These are phyloP conservation scores for Fragilariopsis cylindrus DNA, from an alignment of 108 stramenopile genomes.

Conservation along the genomic window DNA sequence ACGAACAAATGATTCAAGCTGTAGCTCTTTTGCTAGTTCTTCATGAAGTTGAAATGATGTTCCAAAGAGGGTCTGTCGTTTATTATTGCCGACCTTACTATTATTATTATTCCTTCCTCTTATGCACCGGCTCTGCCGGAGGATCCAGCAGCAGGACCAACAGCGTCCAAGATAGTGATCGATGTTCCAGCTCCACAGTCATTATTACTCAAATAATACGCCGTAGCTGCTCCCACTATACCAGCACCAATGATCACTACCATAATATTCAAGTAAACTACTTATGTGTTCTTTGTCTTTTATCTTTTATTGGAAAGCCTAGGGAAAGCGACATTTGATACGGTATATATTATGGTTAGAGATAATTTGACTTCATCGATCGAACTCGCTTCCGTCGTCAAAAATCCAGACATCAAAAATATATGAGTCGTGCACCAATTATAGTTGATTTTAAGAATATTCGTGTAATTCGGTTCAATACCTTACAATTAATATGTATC, in stretches of 20 bases:
- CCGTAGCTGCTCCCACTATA: slow-evolving; percentile 24
- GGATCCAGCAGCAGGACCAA: slow-evolving; percentile 15
- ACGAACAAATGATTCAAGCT: slow-evolving; percentile 2
- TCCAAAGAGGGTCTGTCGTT: slow-evolving; percentile 8
- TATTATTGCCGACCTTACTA: neutral
- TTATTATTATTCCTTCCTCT: neutral
- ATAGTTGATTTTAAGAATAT: no score
- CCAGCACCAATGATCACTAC: slow-evolving; percentile 35
- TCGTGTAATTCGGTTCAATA: no score
- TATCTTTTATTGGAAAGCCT: no score
- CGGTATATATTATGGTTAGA: no score
- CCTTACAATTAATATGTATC: no score
- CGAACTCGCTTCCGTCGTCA: no score
- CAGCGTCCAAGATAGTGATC: slow-evolving; percentile 20
- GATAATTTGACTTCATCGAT: no score
- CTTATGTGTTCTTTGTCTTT: neutral
- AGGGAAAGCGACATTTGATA: no score
- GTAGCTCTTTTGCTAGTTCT: slow-evolving; percentile 26
- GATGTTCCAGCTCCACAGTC: neutral
- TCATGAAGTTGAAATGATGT: slow-evolving; percentile 27
- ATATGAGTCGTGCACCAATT: no score
- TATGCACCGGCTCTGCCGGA: slow-evolving; percentile 25
- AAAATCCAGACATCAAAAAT: no score
- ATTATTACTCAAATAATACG: slow-evolving; percentile 24
- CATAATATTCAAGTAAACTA: slow-evolving; percentile 1